Conservation (phyloP, 2,329 filamentous ascomycete genomes). For the Aspergillus thermomutatus region DNA sequence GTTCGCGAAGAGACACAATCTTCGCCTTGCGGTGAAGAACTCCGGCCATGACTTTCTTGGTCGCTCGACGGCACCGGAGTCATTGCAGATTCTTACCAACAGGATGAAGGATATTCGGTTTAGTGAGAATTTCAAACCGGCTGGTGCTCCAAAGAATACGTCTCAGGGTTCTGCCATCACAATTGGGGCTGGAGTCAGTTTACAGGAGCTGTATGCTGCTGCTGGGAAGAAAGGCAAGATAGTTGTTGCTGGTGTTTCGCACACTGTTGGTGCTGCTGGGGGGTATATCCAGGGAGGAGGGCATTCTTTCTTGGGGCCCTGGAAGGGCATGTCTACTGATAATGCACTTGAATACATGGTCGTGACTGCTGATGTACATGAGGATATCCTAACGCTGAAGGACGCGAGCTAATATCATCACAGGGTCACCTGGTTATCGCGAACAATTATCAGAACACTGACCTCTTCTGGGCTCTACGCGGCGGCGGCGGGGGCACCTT, state of each 20-base stretch:
- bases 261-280: constrained; percentile 22
- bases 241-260: constrained; percentile 7
- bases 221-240: constrained; percentile 1
- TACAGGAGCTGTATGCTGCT: constrained; percentile 4
- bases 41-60: constrained; percentile 25
- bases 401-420: background rate
- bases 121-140: constrained; percentile 5
- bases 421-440: constrained; percentile 44
- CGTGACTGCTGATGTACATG: constrained; percentile 39
- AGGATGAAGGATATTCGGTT: constrained; percentile 7
- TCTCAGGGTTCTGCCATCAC: background rate
- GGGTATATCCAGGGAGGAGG: constrained; percentile 43
- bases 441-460: constrained; percentile 32
- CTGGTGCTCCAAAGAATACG: background rate
- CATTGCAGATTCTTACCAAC: constrained; percentile 26
- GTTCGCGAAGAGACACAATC: constrained; percentile 29
- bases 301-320: constrained; percentile 43
- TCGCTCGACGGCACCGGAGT: constrained; percentile 29
- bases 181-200: constrained; percentile 7
- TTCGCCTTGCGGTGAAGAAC: constrained; percentile 31
- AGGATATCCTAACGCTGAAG: background rate
- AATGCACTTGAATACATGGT: constrained; percentile 49
- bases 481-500: constrained; percentile 55
- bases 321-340: constrained; percentile 51
- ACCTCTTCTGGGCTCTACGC: constrained; percentile 51